Conservation (phyloP, 768 basidiomycete species). For the Pleurotus djamor region DNA sequence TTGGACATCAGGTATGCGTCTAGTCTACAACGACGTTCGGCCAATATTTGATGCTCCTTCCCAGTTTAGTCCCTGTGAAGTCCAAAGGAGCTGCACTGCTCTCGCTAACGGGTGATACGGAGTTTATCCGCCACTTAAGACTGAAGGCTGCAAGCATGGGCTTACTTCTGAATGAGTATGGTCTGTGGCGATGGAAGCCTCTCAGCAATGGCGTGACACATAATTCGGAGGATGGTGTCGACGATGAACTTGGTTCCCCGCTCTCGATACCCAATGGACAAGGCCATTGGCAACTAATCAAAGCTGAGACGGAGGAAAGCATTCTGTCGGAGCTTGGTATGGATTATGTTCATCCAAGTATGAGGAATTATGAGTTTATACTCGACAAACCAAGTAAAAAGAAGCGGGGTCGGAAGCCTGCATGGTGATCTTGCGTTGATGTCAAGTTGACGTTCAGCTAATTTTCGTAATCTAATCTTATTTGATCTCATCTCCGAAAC, state of each 20-base stretch:
- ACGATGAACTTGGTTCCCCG: not conserved
- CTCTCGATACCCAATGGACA: conserved; percentile 3
- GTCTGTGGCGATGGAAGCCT: conserved; percentile 58
- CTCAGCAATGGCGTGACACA: conserved; percentile 1
- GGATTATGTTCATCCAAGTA: conserved; percentile 34
- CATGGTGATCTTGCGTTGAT: not conserved
- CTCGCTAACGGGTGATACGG: conserved; percentile 51
- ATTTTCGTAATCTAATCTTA: too few relatives aligned
- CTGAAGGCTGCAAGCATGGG: conserved; percentile 40
- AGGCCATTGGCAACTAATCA: conserved; percentile 48
- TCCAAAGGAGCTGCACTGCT: conserved; percentile 53
- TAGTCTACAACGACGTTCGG: not conserved
- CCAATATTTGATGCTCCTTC: conserved; percentile 4
- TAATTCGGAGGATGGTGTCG: conserved; percentile 3
- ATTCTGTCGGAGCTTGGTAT: conserved; percentile 43
- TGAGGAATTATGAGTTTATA: conserved; percentile 31
- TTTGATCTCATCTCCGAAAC: too few relatives aligned
- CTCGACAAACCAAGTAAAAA: not conserved
- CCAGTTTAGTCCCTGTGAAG: conserved; percentile 43
- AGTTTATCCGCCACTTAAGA: conserved; percentile 41
- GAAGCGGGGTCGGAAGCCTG: not conserved
- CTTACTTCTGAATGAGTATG: conserved; percentile 57
- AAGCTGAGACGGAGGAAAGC: conserved; percentile 39
- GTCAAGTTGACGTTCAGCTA: too few relatives aligned
- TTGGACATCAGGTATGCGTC: conserved; percentile 34